phyloP scores from a whole-genome alignment of 148 eudicot genomes.

The Oxyria digyna region DNA sequence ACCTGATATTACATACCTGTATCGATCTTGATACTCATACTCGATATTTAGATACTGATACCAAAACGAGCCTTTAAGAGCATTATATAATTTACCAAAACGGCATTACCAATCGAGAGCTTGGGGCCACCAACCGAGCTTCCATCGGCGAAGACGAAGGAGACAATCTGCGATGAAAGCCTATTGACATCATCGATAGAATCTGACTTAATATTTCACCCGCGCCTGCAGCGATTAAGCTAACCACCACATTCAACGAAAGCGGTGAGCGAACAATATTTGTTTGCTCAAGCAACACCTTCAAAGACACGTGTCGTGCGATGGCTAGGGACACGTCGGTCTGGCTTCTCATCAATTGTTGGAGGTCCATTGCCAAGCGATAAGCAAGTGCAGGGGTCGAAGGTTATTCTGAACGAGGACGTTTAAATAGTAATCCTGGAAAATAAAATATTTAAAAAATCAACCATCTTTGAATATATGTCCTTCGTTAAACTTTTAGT shows the following conservation, averaged over 20 bases:
- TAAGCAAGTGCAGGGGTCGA: no score
- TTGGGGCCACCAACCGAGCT: constrained; percentile 45
- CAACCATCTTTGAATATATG: no score
- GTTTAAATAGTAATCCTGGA: no score
- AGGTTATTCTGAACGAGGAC: no score
- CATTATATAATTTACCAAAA: no score
- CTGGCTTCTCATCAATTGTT: constrained; percentile 36
- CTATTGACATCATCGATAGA: constrained; percentile 39
- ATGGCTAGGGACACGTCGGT: constrained; percentile 38
- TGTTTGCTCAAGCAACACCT: constrained; percentile 4
- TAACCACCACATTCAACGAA: constrained; percentile 48
- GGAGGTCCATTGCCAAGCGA: constrained; percentile 42
- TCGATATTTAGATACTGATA: no score
- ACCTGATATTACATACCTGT: no score
- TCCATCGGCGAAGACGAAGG: constrained; percentile 44
- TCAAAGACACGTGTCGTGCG: constrained; percentile 20
- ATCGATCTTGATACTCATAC: no score
- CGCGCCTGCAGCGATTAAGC: constrained; percentile 63
- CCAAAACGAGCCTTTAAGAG: no score
- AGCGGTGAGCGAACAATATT: constrained; percentile 66
- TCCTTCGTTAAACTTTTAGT: no score
- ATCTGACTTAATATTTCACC: constrained; percentile 34
- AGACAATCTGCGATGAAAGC: constrained; percentile 50
- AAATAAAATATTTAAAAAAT: no score
- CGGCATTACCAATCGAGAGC: constrained; percentile 51